Conservation (phyloP, 176 grass and related monocot species). For the Rhynchospora breviuscula region DNA sequence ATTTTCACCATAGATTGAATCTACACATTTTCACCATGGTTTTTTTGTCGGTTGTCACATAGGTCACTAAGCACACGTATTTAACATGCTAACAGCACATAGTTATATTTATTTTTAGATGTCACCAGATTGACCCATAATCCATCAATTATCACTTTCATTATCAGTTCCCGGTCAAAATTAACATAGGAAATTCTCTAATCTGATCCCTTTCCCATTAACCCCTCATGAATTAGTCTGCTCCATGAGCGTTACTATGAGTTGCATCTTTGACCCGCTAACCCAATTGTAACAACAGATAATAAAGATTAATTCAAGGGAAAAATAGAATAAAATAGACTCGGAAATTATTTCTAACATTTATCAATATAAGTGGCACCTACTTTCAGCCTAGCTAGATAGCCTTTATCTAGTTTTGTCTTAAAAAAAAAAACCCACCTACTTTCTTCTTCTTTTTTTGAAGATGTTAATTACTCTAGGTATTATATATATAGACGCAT, state of each 20-base stretch:
- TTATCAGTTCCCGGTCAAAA: conserved; percentile 11
- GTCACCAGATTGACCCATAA: conserved; percentile 14
- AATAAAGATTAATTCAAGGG: not conserved
- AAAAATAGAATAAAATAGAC: not conserved
- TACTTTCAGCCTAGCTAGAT: not conserved
- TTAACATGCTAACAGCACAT: not conserved
- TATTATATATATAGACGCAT: not conserved
- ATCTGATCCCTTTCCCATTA: conserved; percentile 19
- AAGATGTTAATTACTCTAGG: not conserved
- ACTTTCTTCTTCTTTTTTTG: conserved; percentile 8
- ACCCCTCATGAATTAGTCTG: not conserved
- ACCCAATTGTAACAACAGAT: conserved; percentile 5
- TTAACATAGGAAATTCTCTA: conserved; percentile 11
- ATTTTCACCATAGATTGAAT: too few relatives aligned
- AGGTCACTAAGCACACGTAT: not conserved
- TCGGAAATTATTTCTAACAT: not conserved
- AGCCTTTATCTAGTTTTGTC: too few relatives aligned
- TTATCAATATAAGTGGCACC: not conserved
- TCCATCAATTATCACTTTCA: conserved; percentile 3
- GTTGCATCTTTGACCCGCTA: conserved; percentile 21
- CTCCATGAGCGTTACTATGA: not conserved
- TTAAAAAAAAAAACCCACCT: not conserved
- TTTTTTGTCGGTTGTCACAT: not conserved
- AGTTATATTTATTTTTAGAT: not conserved
- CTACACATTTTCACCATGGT: not conserved